Percentiles rank a stretch among this genome's conserved stretches.
Evolutionary conservation across 495 filamentous ascomycete genomes (phyloP).

Genomic region (Penicillium pancosmium): DNA sequence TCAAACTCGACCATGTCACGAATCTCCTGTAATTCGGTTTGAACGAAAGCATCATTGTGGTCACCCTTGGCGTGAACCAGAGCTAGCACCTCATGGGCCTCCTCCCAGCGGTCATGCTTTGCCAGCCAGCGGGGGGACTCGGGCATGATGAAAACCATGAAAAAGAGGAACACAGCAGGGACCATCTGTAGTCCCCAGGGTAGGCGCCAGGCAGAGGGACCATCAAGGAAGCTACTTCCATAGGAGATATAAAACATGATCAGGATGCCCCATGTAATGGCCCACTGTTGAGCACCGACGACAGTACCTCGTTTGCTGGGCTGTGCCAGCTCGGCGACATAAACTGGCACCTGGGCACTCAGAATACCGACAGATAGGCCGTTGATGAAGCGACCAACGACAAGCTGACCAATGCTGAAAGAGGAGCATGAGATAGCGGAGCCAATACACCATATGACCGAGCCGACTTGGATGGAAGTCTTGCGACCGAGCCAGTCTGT

Average conservation of each 20-base stretch:
- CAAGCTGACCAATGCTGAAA: constrained; percentile 72
- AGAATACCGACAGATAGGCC: constrained; percentile 74
- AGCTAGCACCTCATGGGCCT: constrained; percentile 61
- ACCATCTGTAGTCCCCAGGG: constrained; percentile 79
- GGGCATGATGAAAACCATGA: constrained; percentile 64
- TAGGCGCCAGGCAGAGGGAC: constrained; percentile 61
- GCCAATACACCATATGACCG: constrained; percentile 66
- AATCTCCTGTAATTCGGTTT: constrained; percentile 70
- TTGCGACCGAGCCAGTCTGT: constrained; percentile 70
- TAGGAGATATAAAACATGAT: constrained; percentile 66
- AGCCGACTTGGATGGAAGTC: constrained; percentile 61
- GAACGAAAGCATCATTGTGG: constrained; percentile 59
- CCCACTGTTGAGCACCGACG: constrained; percentile 72
- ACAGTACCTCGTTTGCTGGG: constrained; percentile 72
- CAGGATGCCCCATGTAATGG: constrained; percentile 76
- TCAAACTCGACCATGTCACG: constrained; percentile 71
- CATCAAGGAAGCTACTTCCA: constrained; percentile 63
- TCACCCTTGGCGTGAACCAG: constrained; percentile 69
- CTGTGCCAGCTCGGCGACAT: constrained; percentile 71
- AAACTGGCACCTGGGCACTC: constrained; percentile 77
- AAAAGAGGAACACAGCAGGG: constrained; percentile 63
- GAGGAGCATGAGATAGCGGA: constrained; percentile 69
- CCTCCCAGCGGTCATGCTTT: constrained; percentile 71
- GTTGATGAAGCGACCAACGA: constrained; percentile 74
- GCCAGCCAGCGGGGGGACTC: constrained; percentile 78